These are phyloP conservation scores for Dichotomocladium elegans DNA, from an alignment of 371 early-diverging fungal species.

Conservation along the genomic window DNA sequence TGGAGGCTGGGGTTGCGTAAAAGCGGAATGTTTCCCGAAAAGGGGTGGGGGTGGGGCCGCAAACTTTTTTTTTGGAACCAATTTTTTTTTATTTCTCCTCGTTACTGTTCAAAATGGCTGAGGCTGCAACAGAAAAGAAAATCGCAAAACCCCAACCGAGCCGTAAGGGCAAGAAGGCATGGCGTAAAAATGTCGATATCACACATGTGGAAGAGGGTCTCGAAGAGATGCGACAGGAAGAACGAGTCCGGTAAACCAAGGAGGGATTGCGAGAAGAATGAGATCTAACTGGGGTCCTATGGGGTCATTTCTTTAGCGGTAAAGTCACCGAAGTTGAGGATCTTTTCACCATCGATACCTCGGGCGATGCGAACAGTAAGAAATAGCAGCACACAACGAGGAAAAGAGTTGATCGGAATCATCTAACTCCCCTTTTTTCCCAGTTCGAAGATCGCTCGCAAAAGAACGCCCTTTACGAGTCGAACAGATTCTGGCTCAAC, in stretches of 20 bases:
- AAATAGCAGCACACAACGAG: background rate
- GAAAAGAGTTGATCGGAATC: background rate
- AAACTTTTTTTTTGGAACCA: too few relatives aligned
- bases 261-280: background rate
- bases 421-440: background rate
- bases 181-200: constrained; percentile 92
- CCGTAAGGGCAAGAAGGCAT: constrained; percentile 90
- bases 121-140: constrained; percentile 11
- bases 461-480: constrained; percentile 62
- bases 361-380: constrained; percentile 60
- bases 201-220: constrained; percentile 71
- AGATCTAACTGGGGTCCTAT: background rate
- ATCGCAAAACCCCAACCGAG: constrained; percentile 49
- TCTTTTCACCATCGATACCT: constrained; percentile 75
- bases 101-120: constrained; percentile 6
- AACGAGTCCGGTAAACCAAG: constrained; percentile 58
- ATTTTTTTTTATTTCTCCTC: too few relatives aligned
- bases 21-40: too few relatives aligned
- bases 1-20: too few relatives aligned
- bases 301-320: constrained; percentile 34
- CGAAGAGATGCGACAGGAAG: constrained; percentile 74
- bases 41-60: too few relatives aligned
- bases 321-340: constrained; percentile 54
- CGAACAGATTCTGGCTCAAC: constrained; percentile 74
- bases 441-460: constrained; percentile 28